Base-by-base conservation (phyloP, 73 alveolate species). In the Paraurostyla sp. region DNA sequence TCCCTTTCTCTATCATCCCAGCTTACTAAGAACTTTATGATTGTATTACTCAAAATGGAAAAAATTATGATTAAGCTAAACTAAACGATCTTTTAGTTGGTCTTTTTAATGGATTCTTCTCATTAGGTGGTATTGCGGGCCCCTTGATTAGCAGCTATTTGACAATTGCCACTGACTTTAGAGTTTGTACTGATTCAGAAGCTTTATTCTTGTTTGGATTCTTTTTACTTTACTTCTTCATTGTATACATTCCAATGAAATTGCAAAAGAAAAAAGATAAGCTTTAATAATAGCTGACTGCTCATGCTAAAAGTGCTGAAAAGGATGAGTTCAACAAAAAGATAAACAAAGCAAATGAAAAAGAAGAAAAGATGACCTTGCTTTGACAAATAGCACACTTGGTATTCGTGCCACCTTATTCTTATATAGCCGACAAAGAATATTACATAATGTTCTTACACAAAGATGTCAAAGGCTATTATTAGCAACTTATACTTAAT, bases 391-490 rank as follows among this genome's bases (percentile, higher is more conserved):
- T 52, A 6, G 4, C 7, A 6, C 4, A 9, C 35, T 6, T 52
- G 23, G 69, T 52, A 20, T 52, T 18, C 13, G 69, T 52, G 4
- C 69, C 69, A 13, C 69, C 69, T 52, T 52, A 52, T 52, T 18
- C 69, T 52, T 52, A 9, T 20, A 52, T 52, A 35, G 69, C 69
- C 30, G 69, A 52, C 23, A 9, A 13, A 52, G 69, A 52, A 52
- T 52, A 52, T 52, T 52, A 52, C 69, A 52, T 52, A 52, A 52
- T 52, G 23, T 52, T 52, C 69, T 52, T 9, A 20, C 69, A 52
- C 33, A 52, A 52, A 20, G 69, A 52, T 52, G 69, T 52, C 69
- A 52, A 9, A 20, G 69, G 69, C 69, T 52, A 9, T 52, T 52
- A 52, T 35, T 6, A 52, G 69, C 23, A 52, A 13, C 30, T 20